Conservation (phyloP, 768 basidiomycete species). For the Xerocomellus amylosporus region DNA sequence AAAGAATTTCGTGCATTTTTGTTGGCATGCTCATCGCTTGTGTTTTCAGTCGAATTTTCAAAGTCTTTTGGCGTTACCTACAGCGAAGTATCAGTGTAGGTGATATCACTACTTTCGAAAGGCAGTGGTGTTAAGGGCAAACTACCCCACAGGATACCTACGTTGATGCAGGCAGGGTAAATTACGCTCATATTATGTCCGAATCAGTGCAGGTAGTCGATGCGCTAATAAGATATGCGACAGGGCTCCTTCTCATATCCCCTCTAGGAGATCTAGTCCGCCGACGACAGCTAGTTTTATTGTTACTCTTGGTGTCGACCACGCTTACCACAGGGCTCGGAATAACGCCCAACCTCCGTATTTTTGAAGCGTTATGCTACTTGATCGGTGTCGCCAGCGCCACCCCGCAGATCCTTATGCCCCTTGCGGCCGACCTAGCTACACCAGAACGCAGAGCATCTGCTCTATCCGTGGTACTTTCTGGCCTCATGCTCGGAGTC, state of each 20-base stretch:
- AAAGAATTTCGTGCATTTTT: not conserved
- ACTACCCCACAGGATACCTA: conserved; percentile 49
- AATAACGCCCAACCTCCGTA: conserved; percentile 53
- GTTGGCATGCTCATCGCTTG: not conserved
- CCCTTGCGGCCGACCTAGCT: conserved; percentile 79
- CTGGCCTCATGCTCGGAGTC: conserved; percentile 70
- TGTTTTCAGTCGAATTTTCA: conserved; percentile 33
- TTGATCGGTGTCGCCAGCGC: conserved; percentile 71
- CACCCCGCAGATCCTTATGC: conserved; percentile 71
- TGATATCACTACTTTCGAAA: not conserved
- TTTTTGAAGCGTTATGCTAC: conserved; percentile 68
- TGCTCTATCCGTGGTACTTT: conserved; percentile 72
- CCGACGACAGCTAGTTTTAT: conserved; percentile 65
- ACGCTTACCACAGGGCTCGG: conserved; percentile 70
- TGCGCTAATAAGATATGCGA: conserved; percentile 52
- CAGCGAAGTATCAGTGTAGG: conserved; percentile 34
- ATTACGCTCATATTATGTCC: conserved; percentile 1
- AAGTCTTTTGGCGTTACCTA: conserved; percentile 30
- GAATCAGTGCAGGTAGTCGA: not conserved
- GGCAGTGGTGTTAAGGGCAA: not conserved
- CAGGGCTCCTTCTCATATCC: conserved; percentile 69
- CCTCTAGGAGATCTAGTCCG: conserved; percentile 84
- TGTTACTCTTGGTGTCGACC: conserved; percentile 51
- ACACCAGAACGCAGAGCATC: conserved; percentile 68
- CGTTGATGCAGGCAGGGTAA: conserved; percentile 67